These are phyloP conservation scores for Orbilia javanica DNA, from an alignment of 2,329 filamentous ascomycete genomes.

Conservation along the genomic window DNA sequence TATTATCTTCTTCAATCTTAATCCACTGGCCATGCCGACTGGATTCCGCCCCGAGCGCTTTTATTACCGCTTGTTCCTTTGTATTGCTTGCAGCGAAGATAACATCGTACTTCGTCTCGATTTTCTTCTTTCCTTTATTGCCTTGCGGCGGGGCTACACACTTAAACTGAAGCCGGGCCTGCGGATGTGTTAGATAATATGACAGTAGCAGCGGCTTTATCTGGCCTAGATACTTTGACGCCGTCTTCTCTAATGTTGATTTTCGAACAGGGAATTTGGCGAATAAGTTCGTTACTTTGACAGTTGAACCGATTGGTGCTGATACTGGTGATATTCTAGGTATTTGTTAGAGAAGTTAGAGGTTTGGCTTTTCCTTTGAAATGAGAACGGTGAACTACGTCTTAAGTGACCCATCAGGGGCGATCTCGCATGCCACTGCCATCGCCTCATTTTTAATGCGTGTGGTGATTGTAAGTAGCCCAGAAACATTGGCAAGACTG, in stretches of 20 bases:
- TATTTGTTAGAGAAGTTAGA: not conserved
- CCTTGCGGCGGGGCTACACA: slow-evolving; percentile 64
- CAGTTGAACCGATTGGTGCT: slow-evolving; percentile 73
- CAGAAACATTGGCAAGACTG: slow-evolving; percentile 73
- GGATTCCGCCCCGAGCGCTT: slow-evolving; percentile 71
- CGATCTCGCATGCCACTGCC: slow-evolving; percentile 69
- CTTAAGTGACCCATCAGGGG: slow-evolving; percentile 68
- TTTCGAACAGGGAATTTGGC: slow-evolving; percentile 73
- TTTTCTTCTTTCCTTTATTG: slow-evolving; percentile 62
- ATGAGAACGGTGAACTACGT: slow-evolving; percentile 64
- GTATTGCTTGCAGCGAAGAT: slow-evolving; percentile 71
- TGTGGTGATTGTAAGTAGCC: slow-evolving; percentile 70
- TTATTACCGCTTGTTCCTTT: slow-evolving; percentile 71
- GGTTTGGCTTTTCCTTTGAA: not conserved
- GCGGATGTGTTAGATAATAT: slow-evolving; percentile 73
- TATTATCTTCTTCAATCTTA: slow-evolving; percentile 4
- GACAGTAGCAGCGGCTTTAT: slow-evolving; percentile 68
- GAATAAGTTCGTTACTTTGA: slow-evolving; percentile 72
- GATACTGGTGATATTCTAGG: slow-evolving; percentile 67
- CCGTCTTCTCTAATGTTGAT: slow-evolving; percentile 47
- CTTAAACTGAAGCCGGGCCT: slow-evolving; percentile 70
- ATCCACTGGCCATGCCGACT: slow-evolving; percentile 48
- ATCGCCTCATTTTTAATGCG: slow-evolving; percentile 71
- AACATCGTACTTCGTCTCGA: slow-evolving; percentile 68
- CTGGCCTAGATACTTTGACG: slow-evolving; percentile 33